Percentiles rank a stretch among this genome's conserved stretches.
Evolutionary conservation across 2,329 filamentous ascomycete species (phyloP).

Genomic region (Macroventuria anomochaeta): DNA sequence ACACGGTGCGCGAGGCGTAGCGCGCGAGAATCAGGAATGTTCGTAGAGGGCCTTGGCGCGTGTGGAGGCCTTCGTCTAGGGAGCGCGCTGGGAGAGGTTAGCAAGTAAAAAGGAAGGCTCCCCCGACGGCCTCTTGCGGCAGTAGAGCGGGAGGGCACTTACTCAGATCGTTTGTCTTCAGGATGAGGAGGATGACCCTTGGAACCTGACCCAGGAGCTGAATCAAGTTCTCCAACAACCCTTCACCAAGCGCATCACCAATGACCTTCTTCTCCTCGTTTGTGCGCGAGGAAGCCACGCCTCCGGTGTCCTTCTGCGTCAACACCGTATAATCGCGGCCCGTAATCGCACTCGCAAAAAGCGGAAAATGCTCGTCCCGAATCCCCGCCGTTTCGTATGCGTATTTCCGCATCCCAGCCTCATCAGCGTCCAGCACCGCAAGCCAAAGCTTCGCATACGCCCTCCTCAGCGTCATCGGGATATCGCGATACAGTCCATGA

Average conservation of each 20-base stretch:
- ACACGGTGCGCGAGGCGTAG: conserved; percentile 68
- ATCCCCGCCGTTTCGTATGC: conserved; percentile 89
- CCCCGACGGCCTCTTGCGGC: no score
- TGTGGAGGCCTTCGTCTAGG: conserved; percentile 88
- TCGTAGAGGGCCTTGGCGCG: conserved; percentile 66
- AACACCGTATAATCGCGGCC: conserved; percentile 87
- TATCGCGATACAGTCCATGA: conserved; percentile 94
- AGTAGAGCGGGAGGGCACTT: conserved; percentile 48
- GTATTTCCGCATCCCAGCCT: conserved; percentile 84
- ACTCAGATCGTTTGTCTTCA: conserved; percentile 97
- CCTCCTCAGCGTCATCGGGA: conserved; percentile 76
- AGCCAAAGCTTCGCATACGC: conserved; percentile 98
- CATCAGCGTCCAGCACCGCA: conserved; percentile 88
- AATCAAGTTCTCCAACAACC: conserved; percentile 86
- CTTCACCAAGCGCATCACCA: conserved; percentile 81
- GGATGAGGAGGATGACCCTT: conserved; percentile 87
- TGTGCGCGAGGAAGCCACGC: conserved; percentile 65
- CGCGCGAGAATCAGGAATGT: conserved; percentile 70
- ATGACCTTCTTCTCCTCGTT: conserved; percentile 85
- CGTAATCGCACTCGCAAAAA: conserved; percentile 96
- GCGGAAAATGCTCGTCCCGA: conserved; percentile 85
- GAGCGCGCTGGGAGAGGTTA: conserved; percentile 66
- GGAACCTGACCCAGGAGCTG: conserved; percentile 88
- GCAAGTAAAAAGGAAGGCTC: no score
- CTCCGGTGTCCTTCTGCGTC: conserved; percentile 53